Evolutionary conservation across 306 rosid genomes (phyloP).

Genomic region (Dryas drummondii): DNA sequence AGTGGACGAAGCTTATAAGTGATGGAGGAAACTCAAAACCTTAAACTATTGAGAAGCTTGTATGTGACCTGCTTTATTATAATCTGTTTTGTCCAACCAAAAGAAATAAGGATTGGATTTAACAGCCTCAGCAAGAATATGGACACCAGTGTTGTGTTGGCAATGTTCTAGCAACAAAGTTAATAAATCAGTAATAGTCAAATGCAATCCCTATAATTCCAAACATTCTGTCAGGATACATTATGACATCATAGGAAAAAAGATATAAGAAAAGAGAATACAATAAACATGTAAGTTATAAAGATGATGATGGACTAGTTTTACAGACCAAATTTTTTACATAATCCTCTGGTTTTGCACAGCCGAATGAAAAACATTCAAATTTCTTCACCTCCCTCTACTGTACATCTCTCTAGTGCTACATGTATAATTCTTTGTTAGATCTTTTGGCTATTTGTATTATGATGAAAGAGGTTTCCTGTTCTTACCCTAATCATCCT

Average conservation of each 20-base stretch:
- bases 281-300: neutral
- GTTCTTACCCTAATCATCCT: slow-evolving; percentile 25
- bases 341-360: neutral
- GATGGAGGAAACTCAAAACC: neutral
- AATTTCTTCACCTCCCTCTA: too few relatives aligned
- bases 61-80: neutral
- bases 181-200: neutral
- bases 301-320: neutral
- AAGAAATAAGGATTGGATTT: neutral
- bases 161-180: too few relatives aligned
- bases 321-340: slow-evolving; percentile 11
- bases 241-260: too few relatives aligned
- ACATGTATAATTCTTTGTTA: too few relatives aligned
- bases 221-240: neutral
- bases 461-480: neutral
- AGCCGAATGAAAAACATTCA: neutral
- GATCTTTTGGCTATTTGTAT: too few relatives aligned
- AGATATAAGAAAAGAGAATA: too few relatives aligned
- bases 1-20: neutral
- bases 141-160: neutral
- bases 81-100: neutral
- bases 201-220: neutral
- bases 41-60: neutral
- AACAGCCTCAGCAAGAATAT: neutral
- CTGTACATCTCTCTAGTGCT: too few relatives aligned